These are phyloP conservation scores for Collybia mongolica DNA, from an alignment of 768 basidiomycete species.

Conservation along the genomic window DNA sequence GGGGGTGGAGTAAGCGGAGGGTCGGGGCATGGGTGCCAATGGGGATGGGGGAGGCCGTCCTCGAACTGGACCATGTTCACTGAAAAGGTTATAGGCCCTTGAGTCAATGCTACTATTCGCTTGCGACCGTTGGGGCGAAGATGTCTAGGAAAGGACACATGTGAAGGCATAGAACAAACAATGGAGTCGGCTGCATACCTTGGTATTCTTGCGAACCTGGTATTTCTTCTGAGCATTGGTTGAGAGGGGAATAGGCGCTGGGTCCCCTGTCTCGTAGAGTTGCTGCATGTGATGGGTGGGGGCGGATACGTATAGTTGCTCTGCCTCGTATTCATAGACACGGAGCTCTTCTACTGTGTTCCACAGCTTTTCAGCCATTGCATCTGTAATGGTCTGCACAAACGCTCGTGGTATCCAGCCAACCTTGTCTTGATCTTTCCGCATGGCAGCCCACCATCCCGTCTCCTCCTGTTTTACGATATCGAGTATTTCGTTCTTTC, in stretches of 20 bases:
- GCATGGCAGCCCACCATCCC: conserved; percentile 84
- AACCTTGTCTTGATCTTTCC: conserved; percentile 45
- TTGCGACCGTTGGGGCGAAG: not conserved
- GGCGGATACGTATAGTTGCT: conserved; percentile 39
- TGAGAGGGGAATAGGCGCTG: conserved; percentile 5
- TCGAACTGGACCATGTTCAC: conserved; percentile 3
- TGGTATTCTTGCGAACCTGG: not conserved
- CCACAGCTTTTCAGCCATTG: conserved; percentile 48
- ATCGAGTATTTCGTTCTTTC: conserved; percentile 64
- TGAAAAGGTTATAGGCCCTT: conserved; percentile 5
- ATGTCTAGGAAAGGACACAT: not conserved
- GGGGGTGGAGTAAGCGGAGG: conserved; percentile 7
- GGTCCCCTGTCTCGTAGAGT: conserved; percentile 18
- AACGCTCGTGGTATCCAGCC: conserved; percentile 81
- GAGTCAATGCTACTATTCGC: not conserved
- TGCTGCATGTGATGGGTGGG: conserved; percentile 29
- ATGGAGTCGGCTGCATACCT: not conserved
- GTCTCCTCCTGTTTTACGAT: conserved; percentile 67
- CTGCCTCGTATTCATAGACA: conserved; percentile 46
- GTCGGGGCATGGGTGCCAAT: conserved; percentile 12
- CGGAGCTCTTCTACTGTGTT: conserved; percentile 44
- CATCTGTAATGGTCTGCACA: conserved; percentile 52
- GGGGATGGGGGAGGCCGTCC: conserved; percentile 8
- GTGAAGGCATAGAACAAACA: not conserved
- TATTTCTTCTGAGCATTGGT: conserved; percentile 2